Evolutionary conservation across 2,329 filamentous ascomycete genomes (phyloP), one percentile per base, ranked within the genome.

Genomic region (Neonectria faginata): DNA sequence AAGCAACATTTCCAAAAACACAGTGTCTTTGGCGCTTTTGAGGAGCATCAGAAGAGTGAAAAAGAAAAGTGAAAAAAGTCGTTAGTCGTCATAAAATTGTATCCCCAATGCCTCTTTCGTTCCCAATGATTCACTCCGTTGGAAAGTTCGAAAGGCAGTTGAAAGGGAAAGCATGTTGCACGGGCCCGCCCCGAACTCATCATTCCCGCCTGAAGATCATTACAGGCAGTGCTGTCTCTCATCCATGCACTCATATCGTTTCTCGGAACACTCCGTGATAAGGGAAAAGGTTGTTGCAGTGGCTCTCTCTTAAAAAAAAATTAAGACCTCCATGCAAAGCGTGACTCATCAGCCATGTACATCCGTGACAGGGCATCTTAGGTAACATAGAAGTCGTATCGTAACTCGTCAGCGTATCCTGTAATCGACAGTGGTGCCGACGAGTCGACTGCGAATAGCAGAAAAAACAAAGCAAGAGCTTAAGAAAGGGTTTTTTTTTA

Each of bases 311-410:
- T 60, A 31, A 36, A 59, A 67, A 67, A 60, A 58, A 69, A 72
- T 78, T 73, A 79, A 77, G 77, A 77, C 76, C 75, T 76, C 76
- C 75, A 76, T 80, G 80, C 77, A 80, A 74, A 77, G 75, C 78
- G 77, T 82, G 76, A 80, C 78, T 82, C 80, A 78, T 82, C 76
- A 81, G 78, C 78, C 80, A 77, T 81, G 76, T 79, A 77, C 74
- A 77, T 77, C 75, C 78, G 69, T 79, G 74, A 76, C 73, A 72
- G 67, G 72, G 73, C 74, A 72, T 78, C 70, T 67, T 71, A 70
- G 71, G 68, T 72, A 76, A 75, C 74, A 74, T 74, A 70, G 75
- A 71, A 74, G 70, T 74, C 69, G 63, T 76, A 65, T 80, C 76
- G 72, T 79, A 75, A 76, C 72, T 79, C 79, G 74, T 80, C 79